A percentile compares a stretch with the other conserved stretches of the same genome.
Conservation (phyloP, 2,329 filamentous ascomycete genomes). For the Fusarium chuoi region DNA sequence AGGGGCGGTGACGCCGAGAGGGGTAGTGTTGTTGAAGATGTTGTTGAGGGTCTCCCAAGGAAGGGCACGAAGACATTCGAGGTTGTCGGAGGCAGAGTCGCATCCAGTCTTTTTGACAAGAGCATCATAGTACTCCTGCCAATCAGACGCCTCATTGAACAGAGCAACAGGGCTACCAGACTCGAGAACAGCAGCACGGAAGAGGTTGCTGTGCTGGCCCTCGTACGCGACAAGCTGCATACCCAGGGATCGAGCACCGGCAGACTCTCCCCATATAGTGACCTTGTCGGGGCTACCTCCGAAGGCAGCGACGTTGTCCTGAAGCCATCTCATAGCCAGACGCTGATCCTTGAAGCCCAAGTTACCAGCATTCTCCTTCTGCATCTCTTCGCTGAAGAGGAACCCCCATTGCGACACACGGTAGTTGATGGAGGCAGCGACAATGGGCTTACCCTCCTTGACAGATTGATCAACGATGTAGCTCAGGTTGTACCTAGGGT, state of each 20-base stretch:
- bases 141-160: conserved; percentile 31
- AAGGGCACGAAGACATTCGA: conserved; percentile 48
- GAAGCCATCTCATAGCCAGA: conserved; percentile 60
- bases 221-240: conserved; percentile 63
- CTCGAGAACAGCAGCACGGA: conserved; percentile 62
- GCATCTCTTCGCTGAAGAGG: conserved; percentile 56
- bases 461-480: conserved; percentile 64
- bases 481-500: conserved; percentile 67
- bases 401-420: conserved; percentile 64
- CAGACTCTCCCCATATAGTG: conserved; percentile 65
- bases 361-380: conserved; percentile 58
- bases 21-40: conserved; percentile 43
- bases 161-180: conserved; percentile 54
- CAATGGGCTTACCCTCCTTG: conserved; percentile 58
- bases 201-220: conserved; percentile 63
- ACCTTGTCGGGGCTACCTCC: conserved; percentile 59
- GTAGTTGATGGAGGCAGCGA: conserved; percentile 63
- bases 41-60: conserved; percentile 46
- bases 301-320: conserved; percentile 61
- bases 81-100: conserved; percentile 29
- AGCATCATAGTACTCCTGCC: conserved; percentile 47
- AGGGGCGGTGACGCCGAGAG: conserved; percentile 27
- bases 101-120: conserved; percentile 43
- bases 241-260: conserved; percentile 61
- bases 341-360: conserved; percentile 62